These are phyloP conservation scores for Orbilia javanica DNA, from an alignment of 2,329 filamentous ascomycete genomes.

Conservation along the genomic window DNA sequence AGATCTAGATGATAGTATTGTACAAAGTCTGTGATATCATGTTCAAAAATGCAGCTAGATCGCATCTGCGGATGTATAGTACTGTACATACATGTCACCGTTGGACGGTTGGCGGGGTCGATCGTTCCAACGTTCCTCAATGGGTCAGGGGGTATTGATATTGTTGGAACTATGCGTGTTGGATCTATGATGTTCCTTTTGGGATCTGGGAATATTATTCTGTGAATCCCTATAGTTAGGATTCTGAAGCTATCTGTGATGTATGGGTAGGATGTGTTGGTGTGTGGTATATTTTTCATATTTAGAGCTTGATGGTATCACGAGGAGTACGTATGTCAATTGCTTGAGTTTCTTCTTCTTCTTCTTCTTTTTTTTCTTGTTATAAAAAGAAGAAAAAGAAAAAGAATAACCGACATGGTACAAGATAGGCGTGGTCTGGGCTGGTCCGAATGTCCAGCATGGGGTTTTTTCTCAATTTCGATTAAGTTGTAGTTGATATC, in stretches of 20 bases:
- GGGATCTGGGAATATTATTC: neutral
- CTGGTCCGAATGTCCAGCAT: constrained; percentile 7
- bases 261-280: constrained; percentile 18
- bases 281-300: constrained; percentile 32
- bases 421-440: constrained; percentile 31
- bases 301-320: neutral
- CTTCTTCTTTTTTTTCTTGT: too few species aligned
- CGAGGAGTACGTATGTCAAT: constrained; percentile 17
- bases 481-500: neutral
- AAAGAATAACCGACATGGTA: neutral
- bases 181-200: constrained; percentile 6
- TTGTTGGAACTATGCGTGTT: neutral
- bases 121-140: neutral
- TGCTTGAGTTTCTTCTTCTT: neutral
- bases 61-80: neutral
- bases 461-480: neutral
- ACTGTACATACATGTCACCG: too few species aligned
- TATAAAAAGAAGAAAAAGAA: too few species aligned
- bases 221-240: neutral
- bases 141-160: neutral
- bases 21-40: too few species aligned
- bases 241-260: neutral
- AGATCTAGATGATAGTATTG: neutral
- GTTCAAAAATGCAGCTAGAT: neutral
- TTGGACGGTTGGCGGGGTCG: neutral